These are phyloP conservation scores for Acrasis kona DNA, from an alignment of 78 protist genomes.

Conservation along the genomic window DNA sequence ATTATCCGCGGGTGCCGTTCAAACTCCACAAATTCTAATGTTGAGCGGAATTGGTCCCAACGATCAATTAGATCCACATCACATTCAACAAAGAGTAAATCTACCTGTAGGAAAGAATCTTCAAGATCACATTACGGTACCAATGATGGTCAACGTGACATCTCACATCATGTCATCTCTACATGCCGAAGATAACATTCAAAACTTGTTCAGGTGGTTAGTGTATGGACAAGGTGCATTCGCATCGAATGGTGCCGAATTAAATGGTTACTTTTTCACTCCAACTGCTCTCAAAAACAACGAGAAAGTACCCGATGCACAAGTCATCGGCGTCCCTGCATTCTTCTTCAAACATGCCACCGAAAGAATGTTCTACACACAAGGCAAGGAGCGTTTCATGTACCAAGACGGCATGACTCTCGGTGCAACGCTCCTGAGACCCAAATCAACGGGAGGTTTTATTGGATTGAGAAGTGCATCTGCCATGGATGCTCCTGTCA, in stretches of 20 bases:
- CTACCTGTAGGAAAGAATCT: constrained; percentile 15
- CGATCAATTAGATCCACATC: not conserved
- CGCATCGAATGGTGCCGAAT: not conserved
- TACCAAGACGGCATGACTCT: constrained; percentile 12
- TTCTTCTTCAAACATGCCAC: not conserved
- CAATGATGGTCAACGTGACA: not conserved
- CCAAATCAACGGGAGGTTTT: constrained; percentile 1
- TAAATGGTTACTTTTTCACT: not conserved
- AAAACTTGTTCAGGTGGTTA: not conserved
- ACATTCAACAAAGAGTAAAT: not conserved
- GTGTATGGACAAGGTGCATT: not conserved
- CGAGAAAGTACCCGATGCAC: not conserved
- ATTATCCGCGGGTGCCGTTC: constrained; percentile 14
- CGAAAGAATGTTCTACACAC: not conserved
- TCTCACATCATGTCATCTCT: not conserved
- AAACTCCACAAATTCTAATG: constrained; percentile 10
- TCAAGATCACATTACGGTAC: constrained; percentile 24
- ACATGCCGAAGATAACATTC: not conserved
- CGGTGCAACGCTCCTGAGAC: constrained; percentile 15
- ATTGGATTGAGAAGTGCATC: not conserved
- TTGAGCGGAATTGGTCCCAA: constrained; percentile 19
- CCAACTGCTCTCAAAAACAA: too few species aligned
- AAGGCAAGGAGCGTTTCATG: not conserved
- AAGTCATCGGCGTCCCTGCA: not conserved
- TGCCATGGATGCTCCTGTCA: constrained; percentile 12